phyloP scores from a whole-genome alignment of 2,329 filamentous ascomycete genomes.

The Fusarium sp. region DNA sequence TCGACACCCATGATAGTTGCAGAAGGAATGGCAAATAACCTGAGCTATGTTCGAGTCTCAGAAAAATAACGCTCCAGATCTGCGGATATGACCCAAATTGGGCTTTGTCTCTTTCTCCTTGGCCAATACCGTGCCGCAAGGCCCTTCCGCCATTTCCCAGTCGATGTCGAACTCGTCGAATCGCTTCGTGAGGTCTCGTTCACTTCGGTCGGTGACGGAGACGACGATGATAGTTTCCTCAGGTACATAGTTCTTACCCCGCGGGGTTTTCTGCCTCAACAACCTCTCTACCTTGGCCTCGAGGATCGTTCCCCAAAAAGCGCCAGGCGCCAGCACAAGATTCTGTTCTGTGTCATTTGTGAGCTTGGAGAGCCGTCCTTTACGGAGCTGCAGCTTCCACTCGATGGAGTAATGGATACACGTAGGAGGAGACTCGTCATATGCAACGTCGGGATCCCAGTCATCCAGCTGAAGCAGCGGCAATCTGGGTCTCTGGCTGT shows the following conservation, averaged over 20 bases:
- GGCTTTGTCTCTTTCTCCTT: conserved; percentile 24
- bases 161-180: no score
- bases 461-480: conserved; percentile 17
- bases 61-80: background rate
- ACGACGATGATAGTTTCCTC: conserved; percentile 13
- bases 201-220: no score
- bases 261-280: no score
- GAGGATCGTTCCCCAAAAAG: conserved; percentile 14
- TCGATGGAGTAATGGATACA: conserved; percentile 21
- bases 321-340: conserved; percentile 8
- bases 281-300: conserved; percentile 3
- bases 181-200: no score
- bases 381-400: conserved; percentile 17
- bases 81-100: conserved; percentile 22
- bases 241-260: background rate
- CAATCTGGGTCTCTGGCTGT: no score
- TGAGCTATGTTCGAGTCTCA: background rate
- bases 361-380: background rate
- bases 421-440: conserved; percentile 13
- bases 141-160: conserved; percentile 9
- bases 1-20: no score
- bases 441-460: conserved; percentile 8
- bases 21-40: background rate
- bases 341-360: conserved; percentile 15
- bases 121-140: conserved; percentile 27